A percentile compares a stretch with the other conserved stretches of the same genome.
Conservation (phyloP, 495 filamentous ascomycete species). For the Hypoxylon fuscum region DNA sequence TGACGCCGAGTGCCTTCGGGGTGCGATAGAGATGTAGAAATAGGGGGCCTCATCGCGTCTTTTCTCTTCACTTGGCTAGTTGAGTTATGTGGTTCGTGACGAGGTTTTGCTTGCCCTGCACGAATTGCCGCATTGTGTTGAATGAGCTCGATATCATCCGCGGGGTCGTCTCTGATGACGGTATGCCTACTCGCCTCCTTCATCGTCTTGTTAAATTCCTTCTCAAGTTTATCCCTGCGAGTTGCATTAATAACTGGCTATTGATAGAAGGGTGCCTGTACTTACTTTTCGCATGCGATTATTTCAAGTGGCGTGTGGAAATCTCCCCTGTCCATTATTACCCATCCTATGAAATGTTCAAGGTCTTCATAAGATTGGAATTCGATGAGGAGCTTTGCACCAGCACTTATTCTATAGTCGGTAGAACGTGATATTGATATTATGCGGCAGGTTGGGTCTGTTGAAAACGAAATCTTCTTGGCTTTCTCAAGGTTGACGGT, state of each 20-base stretch:
- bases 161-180: slow-evolving; percentile 1
- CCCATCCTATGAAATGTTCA: slow-evolving; percentile 31
- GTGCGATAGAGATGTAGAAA: not conserved
- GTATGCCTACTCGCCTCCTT: slow-evolving; percentile 3
- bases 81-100: not conserved
- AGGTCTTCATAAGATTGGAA: slow-evolving; percentile 25
- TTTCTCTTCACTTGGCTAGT: slow-evolving; percentile 14
- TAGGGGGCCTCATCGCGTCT: slow-evolving; percentile 19
- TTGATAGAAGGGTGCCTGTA: not conserved
- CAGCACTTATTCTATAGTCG: slow-evolving; percentile 11
- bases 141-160: slow-evolving; percentile 38
- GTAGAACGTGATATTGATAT: not conserved
- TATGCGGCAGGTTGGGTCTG: slow-evolving; percentile 10
- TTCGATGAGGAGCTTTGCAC: slow-evolving; percentile 29
- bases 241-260: slow-evolving; percentile 14
- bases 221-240: slow-evolving; percentile 27
- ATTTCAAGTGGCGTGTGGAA: not conserved
- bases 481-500: slow-evolving; percentile 26
- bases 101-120: not conserved
- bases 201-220: slow-evolving; percentile 21
- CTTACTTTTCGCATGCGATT: slow-evolving; percentile 20
- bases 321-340: not conserved
- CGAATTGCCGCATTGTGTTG: slow-evolving; percentile 25
- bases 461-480: not conserved
- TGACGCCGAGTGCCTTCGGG: not conserved